These are phyloP conservation scores for Tilletia setariae DNA, from an alignment of 1,284 basidiomycete genomes.

Conservation along the genomic window DNA sequence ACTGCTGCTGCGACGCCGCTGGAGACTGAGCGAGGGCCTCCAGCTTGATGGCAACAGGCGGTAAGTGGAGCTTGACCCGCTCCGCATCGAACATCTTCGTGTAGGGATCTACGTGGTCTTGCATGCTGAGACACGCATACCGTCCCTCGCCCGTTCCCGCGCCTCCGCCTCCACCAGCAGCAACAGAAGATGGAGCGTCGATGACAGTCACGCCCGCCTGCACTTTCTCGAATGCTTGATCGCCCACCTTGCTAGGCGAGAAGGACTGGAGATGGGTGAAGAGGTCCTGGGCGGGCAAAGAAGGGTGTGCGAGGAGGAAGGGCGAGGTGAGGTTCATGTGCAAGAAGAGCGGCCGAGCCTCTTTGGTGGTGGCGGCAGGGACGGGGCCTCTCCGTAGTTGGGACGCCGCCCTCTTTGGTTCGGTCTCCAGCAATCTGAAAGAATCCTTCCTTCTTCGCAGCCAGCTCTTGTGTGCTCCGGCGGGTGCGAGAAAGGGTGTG, in stretches of 20 bases:
- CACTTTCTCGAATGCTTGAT: constrained; percentile 6
- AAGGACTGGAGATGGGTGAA: constrained; percentile 11
- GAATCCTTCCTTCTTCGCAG: background rate
- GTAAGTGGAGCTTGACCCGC: background rate
- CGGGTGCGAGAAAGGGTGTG: background rate
- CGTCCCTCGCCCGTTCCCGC: background rate
- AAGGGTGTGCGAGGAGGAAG: constrained; percentile 1
- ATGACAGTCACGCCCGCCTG: background rate
- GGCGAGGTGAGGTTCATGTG: constrained; percentile 5
- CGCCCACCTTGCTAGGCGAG: background rate
- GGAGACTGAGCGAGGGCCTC: background rate
- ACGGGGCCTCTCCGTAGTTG: background rate
- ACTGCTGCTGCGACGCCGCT: background rate
- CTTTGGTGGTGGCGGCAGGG: background rate
- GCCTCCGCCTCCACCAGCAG: background rate
- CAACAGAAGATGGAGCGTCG: background rate
- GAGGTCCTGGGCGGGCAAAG: background rate
- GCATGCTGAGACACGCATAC: background rate
- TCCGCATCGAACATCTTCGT: background rate
- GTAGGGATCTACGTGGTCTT: background rate
- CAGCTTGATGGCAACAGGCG: background rate
- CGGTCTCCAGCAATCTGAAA: too few relatives aligned
- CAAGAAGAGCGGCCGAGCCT: background rate
- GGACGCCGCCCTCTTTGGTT: too few relatives aligned
- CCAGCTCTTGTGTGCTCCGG: background rate